Evolutionary conservation across 345 rosid genomes (phyloP).

Genomic region (Euclidium syriacum): DNA sequence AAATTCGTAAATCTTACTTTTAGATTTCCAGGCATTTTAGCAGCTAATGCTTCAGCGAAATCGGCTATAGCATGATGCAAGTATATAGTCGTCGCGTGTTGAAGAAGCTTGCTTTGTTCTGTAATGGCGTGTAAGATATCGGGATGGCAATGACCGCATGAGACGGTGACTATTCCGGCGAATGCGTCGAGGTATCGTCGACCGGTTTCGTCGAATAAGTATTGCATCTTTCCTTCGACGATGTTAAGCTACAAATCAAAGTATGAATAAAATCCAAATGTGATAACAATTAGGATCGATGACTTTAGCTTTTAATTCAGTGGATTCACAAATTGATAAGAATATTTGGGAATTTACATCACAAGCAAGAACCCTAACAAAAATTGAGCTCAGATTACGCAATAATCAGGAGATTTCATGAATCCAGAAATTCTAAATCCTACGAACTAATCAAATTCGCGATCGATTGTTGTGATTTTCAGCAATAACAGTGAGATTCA

Average conservation of each 20-base stretch:
- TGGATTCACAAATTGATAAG: no score
- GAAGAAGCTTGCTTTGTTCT: slow-evolving; percentile 84
- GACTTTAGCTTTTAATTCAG: no score
- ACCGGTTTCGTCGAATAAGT: slow-evolving; percentile 81
- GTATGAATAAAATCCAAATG: neutral
- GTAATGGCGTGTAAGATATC: slow-evolving; percentile 56
- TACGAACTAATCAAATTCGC: no score
- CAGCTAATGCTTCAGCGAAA: slow-evolving; percentile 87
- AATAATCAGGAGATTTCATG: no score
- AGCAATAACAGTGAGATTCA: no score
- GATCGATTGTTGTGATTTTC: no score
- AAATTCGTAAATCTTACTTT: slow-evolving; percentile 46
- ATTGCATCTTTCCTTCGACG: slow-evolving; percentile 98
- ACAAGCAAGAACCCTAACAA: no score
- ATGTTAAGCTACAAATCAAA: slow-evolving; percentile 76
- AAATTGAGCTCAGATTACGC: no score
- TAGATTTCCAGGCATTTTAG: slow-evolving; percentile 87
- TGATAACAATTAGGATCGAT: no score
- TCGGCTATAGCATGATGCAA: slow-evolving; percentile 78
- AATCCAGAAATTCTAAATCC: no score
- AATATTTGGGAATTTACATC: no score
- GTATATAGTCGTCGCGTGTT: slow-evolving; percentile 87
- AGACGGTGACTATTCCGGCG: slow-evolving; percentile 91
- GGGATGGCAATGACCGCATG: slow-evolving; percentile 96
- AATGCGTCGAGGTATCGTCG: slow-evolving; percentile 76